Percentiles rank a stretch among this genome's conserved stretches.
Evolutionary conservation across 805 yeast genomes (phyloP).

Genomic region (Scheffersomyces amazonensis): DNA sequence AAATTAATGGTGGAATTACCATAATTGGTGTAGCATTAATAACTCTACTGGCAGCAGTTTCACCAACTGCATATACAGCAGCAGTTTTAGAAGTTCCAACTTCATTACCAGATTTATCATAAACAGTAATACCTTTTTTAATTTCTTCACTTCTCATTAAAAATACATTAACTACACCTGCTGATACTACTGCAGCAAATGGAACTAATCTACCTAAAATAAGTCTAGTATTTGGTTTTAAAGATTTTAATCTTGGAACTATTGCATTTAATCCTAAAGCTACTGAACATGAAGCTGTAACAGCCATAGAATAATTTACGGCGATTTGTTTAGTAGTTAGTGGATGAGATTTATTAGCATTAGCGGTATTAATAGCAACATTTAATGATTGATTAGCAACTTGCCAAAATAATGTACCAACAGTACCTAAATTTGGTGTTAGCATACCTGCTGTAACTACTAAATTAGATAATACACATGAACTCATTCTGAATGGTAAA

Average conservation of each 20-base stretch:
- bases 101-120: slow-evolving; percentile 59
- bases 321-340: slow-evolving; percentile 73
- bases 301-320: slow-evolving; percentile 83
- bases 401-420: slow-evolving; percentile 96
- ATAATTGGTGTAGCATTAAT: slow-evolving; percentile 96
- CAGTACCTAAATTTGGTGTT: slow-evolving; percentile 86
- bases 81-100: slow-evolving; percentile 75
- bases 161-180: slow-evolving; percentile 94
- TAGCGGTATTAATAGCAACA: slow-evolving; percentile 95
- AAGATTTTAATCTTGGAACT: slow-evolving; percentile 76
- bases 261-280: slow-evolving; percentile 89
- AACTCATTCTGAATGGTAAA: slow-evolving; percentile 95
- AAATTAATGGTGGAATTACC: slow-evolving; percentile 90
- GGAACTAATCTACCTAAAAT: slow-evolving; percentile 88
- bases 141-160: slow-evolving; percentile 96
- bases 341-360: slow-evolving; percentile 94
- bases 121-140: slow-evolving; percentile 76
- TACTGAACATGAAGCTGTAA: slow-evolving; percentile 90
- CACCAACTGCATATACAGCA: slow-evolving; percentile 91
- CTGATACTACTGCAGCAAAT: slow-evolving; percentile 97
- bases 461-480: slow-evolving; percentile 87
- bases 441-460: slow-evolving; percentile 98
- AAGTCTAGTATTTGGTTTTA: slow-evolving; percentile 68
- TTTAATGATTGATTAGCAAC: slow-evolving; percentile 94
- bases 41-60: slow-evolving; percentile 92